Percentiles rank a stretch among this genome's conserved stretches.
Evolutionary conservation across 1,139 yeast species (phyloP).

Genomic region (Yamadazyma spencermartinsiae): DNA sequence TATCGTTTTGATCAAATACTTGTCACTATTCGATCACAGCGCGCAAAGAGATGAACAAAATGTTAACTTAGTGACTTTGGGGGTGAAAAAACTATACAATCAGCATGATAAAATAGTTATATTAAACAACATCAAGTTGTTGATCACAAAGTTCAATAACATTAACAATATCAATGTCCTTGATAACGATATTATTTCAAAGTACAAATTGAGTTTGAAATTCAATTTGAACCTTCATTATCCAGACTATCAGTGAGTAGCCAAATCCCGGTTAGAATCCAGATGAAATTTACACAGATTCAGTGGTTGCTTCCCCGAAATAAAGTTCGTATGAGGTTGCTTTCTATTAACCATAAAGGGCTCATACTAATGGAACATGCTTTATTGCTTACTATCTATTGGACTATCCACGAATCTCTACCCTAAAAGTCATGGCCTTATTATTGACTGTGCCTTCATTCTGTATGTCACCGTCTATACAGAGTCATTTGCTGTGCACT

Average conservation of each 20-base stretch:
- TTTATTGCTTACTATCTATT: too few relatives aligned
- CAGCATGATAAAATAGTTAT: neutral
- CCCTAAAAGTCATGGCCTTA: too few relatives aligned
- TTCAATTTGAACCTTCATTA: constrained; percentile 14
- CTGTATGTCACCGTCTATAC: too few relatives aligned
- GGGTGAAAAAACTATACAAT: neutral
- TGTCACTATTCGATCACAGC: constrained; percentile 1
- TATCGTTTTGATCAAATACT: constrained; percentile 38
- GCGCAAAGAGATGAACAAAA: neutral
- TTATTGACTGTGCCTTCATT: too few relatives aligned
- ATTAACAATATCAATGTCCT: constrained; percentile 32
- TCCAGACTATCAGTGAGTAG: constrained; percentile 5
- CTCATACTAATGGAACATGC: too few relatives aligned
- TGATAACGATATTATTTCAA: constrained; percentile 29
- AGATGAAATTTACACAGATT: too few relatives aligned
- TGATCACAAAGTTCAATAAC: constrained; percentile 31
- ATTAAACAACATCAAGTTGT: constrained; percentile 18
- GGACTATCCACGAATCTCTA: too few relatives aligned
- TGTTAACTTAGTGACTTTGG: neutral
- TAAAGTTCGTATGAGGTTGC: too few relatives aligned
- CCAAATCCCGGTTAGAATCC: too few relatives aligned
- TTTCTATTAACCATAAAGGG: too few relatives aligned
- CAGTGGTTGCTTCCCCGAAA: too few relatives aligned
- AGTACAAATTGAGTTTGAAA: constrained; percentile 29
- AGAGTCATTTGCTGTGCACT: too few relatives aligned